Evolutionary conservation across 208 protist genomes (phyloP).

Genomic region (Trypanosomatidae sp.): DNA sequence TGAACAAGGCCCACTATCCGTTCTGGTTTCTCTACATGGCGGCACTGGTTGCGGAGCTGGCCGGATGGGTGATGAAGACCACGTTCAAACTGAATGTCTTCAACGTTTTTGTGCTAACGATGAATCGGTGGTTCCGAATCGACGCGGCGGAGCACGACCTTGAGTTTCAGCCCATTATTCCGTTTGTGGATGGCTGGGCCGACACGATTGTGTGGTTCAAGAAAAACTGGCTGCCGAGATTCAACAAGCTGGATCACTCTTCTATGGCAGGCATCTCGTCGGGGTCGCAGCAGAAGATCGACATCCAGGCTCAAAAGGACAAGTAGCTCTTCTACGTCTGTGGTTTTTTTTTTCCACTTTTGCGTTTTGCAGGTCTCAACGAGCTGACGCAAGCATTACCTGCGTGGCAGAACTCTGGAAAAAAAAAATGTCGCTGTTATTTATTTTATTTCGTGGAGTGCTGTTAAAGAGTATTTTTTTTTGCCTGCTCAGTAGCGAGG

Average conservation of each 20-base stretch:
- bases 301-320: constrained; percentile 75
- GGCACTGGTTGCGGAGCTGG: constrained; percentile 71
- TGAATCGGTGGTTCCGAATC: constrained; percentile 95
- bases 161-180: constrained; percentile 85
- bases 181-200: constrained; percentile 84
- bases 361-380: too few relatives aligned
- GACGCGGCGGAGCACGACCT: constrained; percentile 88
- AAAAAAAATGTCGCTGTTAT: too few relatives aligned
- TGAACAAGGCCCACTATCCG: constrained; percentile 82
- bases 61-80: constrained; percentile 71
- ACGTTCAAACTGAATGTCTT: constrained; percentile 94
- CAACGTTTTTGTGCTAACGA: constrained; percentile 93
- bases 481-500: too few relatives aligned
- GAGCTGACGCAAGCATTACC: too few relatives aligned
- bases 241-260: constrained; percentile 54
- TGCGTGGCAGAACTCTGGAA: too few relatives aligned
- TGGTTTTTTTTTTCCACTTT: not conserved
- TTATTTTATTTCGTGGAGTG: too few relatives aligned
- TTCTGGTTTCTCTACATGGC: constrained; percentile 87
- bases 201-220: constrained; percentile 93
- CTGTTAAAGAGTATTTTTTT: too few relatives aligned
- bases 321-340: not conserved
- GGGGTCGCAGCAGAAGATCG: constrained; percentile 87
- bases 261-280: constrained; percentile 76
- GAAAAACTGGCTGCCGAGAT: constrained; percentile 87